Percentiles rank a stretch among this genome's conserved stretches.
Evolutionary conservation across 2,329 filamentous ascomycete species (phyloP).

Genomic region (Ilyonectria mors-panacis): DNA sequence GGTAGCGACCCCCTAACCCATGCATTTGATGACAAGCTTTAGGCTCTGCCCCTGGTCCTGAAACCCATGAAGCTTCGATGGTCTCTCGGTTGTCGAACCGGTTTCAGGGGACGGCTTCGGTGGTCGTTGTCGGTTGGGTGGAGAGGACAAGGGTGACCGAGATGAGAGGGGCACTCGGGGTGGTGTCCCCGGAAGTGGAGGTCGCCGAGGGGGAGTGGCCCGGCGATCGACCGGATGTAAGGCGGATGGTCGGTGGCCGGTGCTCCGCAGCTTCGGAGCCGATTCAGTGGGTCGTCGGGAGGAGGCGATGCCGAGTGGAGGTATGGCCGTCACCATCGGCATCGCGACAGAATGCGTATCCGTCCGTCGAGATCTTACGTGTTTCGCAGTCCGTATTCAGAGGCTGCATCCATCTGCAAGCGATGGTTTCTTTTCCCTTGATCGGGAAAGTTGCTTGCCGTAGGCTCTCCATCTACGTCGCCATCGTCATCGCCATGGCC

Average conservation of each 20-base stretch:
- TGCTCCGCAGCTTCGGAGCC: conserved; percentile 13
- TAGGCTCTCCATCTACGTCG: background rate
- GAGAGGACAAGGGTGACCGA: conserved; percentile 12
- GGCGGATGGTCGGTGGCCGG: background rate
- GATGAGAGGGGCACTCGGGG: conserved; percentile 16
- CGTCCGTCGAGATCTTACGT: background rate
- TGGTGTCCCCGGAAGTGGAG: background rate
- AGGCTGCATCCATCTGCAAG: background rate
- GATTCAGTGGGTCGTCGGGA: conserved; percentile 1
- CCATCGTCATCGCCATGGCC: background rate
- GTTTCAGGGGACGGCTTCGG: conserved; percentile 14
- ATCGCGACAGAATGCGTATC: background rate
- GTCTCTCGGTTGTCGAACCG: conserved; percentile 16
- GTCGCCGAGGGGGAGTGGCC: background rate
- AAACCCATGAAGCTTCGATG: conserved; percentile 10
- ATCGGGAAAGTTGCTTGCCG: background rate
- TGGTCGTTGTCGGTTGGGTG: conserved; percentile 6
- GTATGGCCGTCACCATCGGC: background rate
- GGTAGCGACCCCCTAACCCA: conserved; percentile 9
- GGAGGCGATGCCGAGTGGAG: background rate
- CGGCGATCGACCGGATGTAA: conserved; percentile 2
- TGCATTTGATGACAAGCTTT: conserved; percentile 9
- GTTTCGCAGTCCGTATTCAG: background rate
- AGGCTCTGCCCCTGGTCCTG: conserved; percentile 12
- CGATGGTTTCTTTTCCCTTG: background rate